Evolutionary conservation across 306 rosid genomes (phyloP).

Genomic region (Vicia faba): DNA sequence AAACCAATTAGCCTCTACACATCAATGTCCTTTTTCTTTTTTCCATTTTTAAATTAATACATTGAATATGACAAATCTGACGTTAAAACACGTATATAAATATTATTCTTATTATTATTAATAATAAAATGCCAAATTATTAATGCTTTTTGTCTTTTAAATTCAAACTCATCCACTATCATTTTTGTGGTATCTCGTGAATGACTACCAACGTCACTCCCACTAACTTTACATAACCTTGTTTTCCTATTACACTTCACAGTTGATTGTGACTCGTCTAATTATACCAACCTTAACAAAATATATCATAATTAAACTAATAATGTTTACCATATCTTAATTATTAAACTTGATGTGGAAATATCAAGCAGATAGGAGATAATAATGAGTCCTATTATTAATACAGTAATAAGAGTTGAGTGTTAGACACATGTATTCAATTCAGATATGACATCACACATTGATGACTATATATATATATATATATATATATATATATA

Average conservation of each 20-base stretch:
- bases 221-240: constrained; percentile 46
- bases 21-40: background rate
- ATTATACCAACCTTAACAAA: constrained; percentile 30
- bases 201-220: constrained; percentile 50
- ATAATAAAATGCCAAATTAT: background rate
- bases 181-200: constrained; percentile 36
- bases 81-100: constrained; percentile 28
- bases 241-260: constrained; percentile 1
- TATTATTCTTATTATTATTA: background rate
- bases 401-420: constrained; percentile 27
- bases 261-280: constrained; percentile 31
- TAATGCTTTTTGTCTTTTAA: constrained; percentile 1
- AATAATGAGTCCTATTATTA: constrained; percentile 15
- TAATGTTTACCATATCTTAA: background rate
- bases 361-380: background rate
- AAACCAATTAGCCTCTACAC: background rate
- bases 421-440: constrained; percentile 28
- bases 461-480: too few relatives aligned
- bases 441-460: constrained; percentile 19
- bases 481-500: too few relatives aligned
- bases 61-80: constrained; percentile 27
- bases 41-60: background rate
- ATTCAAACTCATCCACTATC: constrained; percentile 33
- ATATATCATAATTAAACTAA: background rate
- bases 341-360: constrained; percentile 19